These are phyloP conservation scores for Saccharomycopsis crataegensis DNA, from an alignment of 1,139 yeast genomes.

Conservation along the genomic window DNA sequence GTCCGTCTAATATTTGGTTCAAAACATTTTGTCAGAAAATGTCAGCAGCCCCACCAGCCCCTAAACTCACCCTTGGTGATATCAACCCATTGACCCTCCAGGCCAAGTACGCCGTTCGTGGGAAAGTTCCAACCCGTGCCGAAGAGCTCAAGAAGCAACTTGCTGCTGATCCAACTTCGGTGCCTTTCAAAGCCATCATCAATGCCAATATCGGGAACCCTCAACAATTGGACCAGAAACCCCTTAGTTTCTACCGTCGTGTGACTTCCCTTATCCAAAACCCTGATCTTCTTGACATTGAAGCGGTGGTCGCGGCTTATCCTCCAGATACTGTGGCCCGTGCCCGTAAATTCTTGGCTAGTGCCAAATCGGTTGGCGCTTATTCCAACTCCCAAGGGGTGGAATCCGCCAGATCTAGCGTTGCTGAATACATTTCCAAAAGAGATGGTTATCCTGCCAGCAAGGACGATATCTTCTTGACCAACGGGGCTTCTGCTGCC, in stretches of 20 bases:
- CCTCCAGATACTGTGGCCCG: constrained; percentile 70
- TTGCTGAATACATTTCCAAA: constrained; percentile 68
- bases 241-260: constrained; percentile 91
- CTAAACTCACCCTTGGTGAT: constrained; percentile 36
- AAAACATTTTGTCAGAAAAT: background rate
- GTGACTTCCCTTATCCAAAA: constrained; percentile 80
- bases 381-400: constrained; percentile 93
- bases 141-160: constrained; percentile 66
- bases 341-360: constrained; percentile 51
- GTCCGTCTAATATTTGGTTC: background rate
- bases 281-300: constrained; percentile 51
- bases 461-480: constrained; percentile 69
- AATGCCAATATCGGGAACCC: constrained; percentile 96
- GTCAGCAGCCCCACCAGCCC: constrained; percentile 23
- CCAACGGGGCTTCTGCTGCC: constrained; percentile 92
- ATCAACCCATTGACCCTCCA: constrained; percentile 68
- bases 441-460: constrained; percentile 59
- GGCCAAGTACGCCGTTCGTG: constrained; percentile 95
- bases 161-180: constrained; percentile 43
- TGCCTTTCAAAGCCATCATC: constrained; percentile 73
- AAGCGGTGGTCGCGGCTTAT: constrained; percentile 31
- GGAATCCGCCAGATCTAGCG: constrained; percentile 57
- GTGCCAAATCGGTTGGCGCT: constrained; percentile 84
- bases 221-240: constrained; percentile 89
- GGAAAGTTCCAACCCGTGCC: constrained; percentile 86